A percentile compares a stretch with the other conserved stretches of the same genome.
phyloP scores from a whole-genome alignment of 345 rosid species.

The Murraya koenigii region DNA sequence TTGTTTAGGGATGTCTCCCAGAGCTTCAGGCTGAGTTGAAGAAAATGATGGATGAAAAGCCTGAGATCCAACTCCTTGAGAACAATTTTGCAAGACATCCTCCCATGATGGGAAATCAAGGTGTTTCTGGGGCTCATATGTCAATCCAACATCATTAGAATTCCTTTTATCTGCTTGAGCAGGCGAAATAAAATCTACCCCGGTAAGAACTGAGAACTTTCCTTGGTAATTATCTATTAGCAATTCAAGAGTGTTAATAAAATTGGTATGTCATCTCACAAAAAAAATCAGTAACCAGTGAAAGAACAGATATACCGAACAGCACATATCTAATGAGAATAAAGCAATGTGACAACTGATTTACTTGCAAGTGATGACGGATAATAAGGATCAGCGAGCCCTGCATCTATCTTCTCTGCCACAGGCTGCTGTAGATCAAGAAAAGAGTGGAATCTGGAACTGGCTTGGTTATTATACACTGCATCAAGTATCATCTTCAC shows the following conservation, averaged over 20 bases:
- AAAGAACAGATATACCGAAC: slow-evolving; percentile 2
- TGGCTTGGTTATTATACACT: slow-evolving; percentile 68
- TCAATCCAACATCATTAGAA: slow-evolving; percentile 32
- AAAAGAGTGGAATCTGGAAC: slow-evolving; percentile 46
- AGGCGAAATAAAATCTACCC: slow-evolving; percentile 31
- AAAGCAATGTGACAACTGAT: slow-evolving; percentile 8
- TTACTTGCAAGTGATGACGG: slow-evolving; percentile 48
- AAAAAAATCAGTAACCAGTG: slow-evolving; percentile 10
- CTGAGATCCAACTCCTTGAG: slow-evolving; percentile 40
- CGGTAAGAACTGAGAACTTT: slow-evolving; percentile 36
- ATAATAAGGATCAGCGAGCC: slow-evolving; percentile 40
- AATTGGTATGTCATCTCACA: slow-evolving; percentile 8
- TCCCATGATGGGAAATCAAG: slow-evolving; percentile 67
- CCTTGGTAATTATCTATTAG: slow-evolving; percentile 50
- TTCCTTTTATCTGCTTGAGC: slow-evolving; percentile 34
- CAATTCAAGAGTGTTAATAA: slow-evolving; percentile 20
- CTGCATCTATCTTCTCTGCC: slow-evolving; percentile 37
- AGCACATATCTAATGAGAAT: slow-evolving; percentile 1
- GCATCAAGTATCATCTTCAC: slow-evolving; percentile 26
- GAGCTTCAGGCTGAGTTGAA: slow-evolving; percentile 28
- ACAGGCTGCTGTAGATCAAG: slow-evolving; percentile 43
- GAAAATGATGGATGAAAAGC: slow-evolving; percentile 33
- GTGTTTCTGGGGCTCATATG: slow-evolving; percentile 46
- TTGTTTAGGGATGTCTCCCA: slow-evolving; percentile 34
- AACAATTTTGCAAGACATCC: slow-evolving; percentile 46